A percentile compares a stretch with the other conserved stretches of the same genome.
Evolutionary conservation across 169 alveolate species (phyloP).

Genomic region (Plasmodium knowlesi): DNA sequence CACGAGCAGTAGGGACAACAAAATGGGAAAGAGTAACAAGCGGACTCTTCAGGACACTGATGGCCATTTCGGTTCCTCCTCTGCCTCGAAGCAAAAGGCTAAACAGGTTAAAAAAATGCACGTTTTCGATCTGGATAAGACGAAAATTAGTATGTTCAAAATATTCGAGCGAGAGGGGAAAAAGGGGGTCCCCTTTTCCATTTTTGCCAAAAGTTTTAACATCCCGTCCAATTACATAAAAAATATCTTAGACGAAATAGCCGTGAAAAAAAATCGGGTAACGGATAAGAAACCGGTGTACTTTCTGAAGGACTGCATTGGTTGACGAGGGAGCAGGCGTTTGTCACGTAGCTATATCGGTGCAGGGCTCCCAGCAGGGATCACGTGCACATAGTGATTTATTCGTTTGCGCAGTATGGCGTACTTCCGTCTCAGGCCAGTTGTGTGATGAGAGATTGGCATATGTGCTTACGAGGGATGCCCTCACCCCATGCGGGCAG

Average conservation of each 20-base stretch:
- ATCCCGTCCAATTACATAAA: constrained; percentile 67
- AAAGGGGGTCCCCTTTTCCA: constrained; percentile 73
- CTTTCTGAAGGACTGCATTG: constrained; percentile 49
- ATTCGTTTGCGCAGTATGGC: background rate
- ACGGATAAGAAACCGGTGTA: constrained; percentile 66
- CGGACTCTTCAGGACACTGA: constrained; percentile 28
- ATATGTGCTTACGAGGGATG: background rate
- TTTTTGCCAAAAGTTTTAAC: constrained; percentile 63
- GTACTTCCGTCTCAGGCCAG: background rate
- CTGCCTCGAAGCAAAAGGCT: constrained; percentile 50
- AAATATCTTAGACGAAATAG: constrained; percentile 68
- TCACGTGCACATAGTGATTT: background rate
- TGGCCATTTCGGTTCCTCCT: background rate
- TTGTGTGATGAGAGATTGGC: background rate
- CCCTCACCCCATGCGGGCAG: background rate
- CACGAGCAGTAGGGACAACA: constrained; percentile 15
- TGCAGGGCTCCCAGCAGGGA: background rate
- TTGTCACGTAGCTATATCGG: background rate
- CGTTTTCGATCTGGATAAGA: constrained; percentile 60
- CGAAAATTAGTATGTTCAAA: constrained; percentile 74
- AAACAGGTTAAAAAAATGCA: constrained; percentile 68
- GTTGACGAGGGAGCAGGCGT: background rate
- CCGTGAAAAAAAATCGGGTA: constrained; percentile 48
- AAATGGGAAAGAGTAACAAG: constrained; percentile 14
- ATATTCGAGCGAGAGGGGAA: constrained; percentile 67